These are phyloP conservation scores for Mesembryanthemum crystallinum DNA, from an alignment of 148 eudicot genomes.

Conservation along the genomic window DNA sequence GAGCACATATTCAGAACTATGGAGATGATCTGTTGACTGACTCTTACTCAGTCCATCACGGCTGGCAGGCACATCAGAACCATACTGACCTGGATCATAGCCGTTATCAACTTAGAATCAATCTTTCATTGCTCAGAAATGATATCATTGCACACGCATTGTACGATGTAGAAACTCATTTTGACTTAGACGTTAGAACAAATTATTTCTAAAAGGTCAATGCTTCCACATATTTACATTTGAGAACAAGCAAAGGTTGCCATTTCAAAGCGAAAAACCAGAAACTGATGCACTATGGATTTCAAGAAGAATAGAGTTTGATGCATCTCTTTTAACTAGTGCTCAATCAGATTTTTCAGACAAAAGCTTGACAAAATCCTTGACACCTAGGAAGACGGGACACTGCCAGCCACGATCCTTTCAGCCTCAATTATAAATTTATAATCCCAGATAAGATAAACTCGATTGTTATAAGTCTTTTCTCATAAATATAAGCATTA, in stretches of 20 bases:
- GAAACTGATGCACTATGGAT: not conserved
- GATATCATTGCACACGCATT: not conserved
- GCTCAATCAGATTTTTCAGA: not conserved
- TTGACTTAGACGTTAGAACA: not conserved
- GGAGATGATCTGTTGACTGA: conserved; percentile 27
- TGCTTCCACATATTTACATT: not conserved
- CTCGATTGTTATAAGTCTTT: not conserved
- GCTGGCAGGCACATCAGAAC: conserved; percentile 24
- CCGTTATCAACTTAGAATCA: conserved; percentile 9
- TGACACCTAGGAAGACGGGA: not conserved
- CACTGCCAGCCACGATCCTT: not conserved
- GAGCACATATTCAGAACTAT: conserved; percentile 32
- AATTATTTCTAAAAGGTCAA: not conserved
- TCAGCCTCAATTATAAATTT: not conserved
- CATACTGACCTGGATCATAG: conserved; percentile 29
- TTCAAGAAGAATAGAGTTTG: no score
- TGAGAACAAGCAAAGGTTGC: not conserved
- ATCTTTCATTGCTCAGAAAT: conserved; percentile 7
- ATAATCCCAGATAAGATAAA: not conserved
- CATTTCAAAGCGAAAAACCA: not conserved
- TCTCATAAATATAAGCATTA: not conserved
- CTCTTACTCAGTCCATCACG: conserved; percentile 20
- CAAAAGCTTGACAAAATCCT: not conserved
- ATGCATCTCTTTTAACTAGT: not conserved
- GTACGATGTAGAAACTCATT: not conserved